Evolutionary conservation across 2,329 filamentous ascomycete genomes (phyloP), one percentile per base, ranked within the genome.

Genomic region (Neonectria neomacrospora): DNA sequence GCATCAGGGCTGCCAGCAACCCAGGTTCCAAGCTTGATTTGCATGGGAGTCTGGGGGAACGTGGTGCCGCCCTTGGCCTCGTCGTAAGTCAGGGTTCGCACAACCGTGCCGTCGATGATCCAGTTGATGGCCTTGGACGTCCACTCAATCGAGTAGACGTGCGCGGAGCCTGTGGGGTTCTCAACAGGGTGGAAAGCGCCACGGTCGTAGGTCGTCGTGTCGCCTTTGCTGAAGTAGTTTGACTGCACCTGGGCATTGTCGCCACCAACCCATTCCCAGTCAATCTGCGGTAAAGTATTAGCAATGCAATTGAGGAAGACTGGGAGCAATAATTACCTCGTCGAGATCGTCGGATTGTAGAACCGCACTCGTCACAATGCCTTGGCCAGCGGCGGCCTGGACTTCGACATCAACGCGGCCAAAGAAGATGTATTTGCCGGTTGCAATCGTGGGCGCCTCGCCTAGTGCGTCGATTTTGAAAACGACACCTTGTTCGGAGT

Each of bases 361-460:
- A 18, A 95, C 90, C 7, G 90, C 83, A 63, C 89, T 91, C 78
- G 90, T 94, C 64, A 95, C 89, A 64, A 95, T 92, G 48, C 92
- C 92, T 3, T 83, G 84, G 10, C 92, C 92, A 0, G 90, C 85
- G 6, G 92, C 89, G 10, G 91, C 86, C 76, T 92, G 90, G 76
- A 94, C 81, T 16, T 85, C 84, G 50, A 90, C 86, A 47, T 92
- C 89, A 65, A 93, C 86, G 66, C 86, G 87, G 50, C 92, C 92
- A 73, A 94, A 96, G 90, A 96, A 94, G 76, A 96, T 91, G 81
- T 94, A 94, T 83, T 91, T 93, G 68, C 90, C 84, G 9, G 85
- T 84, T 71, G 83, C 85, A 76, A 93, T 92, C 12, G 87, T 88
- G 16, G 90, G 86, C 44, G 81, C 83, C 45, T 88, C 85, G 32